A percentile compares a stretch with the other conserved stretches of the same genome.
Conservation (phyloP, 345 rosid genomes). For the Cardiospermum halicacabum region DNA sequence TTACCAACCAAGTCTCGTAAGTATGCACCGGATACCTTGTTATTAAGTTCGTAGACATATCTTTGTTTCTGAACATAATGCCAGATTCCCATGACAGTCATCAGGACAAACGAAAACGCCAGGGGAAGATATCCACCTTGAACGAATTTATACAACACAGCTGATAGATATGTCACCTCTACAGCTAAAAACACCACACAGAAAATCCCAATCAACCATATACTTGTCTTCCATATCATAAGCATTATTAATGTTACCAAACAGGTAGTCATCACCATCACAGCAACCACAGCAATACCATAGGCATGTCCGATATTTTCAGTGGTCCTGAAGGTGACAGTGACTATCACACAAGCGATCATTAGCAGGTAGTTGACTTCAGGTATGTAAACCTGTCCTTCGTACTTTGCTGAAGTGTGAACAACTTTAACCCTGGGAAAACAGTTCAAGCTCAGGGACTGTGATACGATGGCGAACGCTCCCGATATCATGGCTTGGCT, state of each 20-base stretch:
- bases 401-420: slow-evolving; percentile 30
- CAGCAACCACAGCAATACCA: slow-evolving; percentile 44
- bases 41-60: slow-evolving; percentile 47
- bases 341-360: slow-evolving; percentile 33
- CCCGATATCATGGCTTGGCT: slow-evolving; percentile 46
- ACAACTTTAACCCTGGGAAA: slow-evolving; percentile 39
- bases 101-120: slow-evolving; percentile 31
- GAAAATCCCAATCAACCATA: slow-evolving; percentile 36
- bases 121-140: slow-evolving; percentile 63
- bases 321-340: slow-evolving; percentile 36
- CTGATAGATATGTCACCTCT: slow-evolving; percentile 40
- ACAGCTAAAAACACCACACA: slow-evolving; percentile 29
- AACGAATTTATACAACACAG: slow-evolving; percentile 54
- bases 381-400: slow-evolving; percentile 29
- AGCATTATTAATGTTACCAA: slow-evolving; percentile 64
- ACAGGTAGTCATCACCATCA: slow-evolving; percentile 58
- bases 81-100: slow-evolving; percentile 60
- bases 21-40: slow-evolving; percentile 50
- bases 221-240: slow-evolving; percentile 57
- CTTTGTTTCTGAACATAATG: slow-evolving; percentile 47
- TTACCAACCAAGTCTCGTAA: slow-evolving; percentile 32
- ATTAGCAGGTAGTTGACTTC: slow-evolving; percentile 39
- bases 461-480: slow-evolving; percentile 33
- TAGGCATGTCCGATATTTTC: slow-evolving; percentile 37
- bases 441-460: slow-evolving; percentile 35